Conservation (phyloP, 257 asterid genomes). For the Solanum pinnatisectum region DNA sequence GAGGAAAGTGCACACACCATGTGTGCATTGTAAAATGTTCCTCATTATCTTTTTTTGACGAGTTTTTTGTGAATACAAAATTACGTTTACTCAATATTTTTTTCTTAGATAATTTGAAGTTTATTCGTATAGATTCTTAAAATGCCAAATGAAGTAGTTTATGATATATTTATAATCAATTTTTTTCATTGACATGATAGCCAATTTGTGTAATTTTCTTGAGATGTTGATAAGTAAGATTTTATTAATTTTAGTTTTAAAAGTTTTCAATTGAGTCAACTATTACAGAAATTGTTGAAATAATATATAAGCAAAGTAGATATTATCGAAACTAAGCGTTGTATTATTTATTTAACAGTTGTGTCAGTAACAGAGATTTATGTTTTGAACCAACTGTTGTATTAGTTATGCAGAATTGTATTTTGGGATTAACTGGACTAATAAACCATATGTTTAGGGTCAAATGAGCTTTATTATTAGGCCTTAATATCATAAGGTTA, state of each 20-base stretch:
- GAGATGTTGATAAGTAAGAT: background rate
- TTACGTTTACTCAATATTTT: background rate
- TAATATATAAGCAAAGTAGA: background rate
- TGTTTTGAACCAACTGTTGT: background rate
- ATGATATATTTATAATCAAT: background rate
- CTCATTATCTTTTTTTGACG: background rate
- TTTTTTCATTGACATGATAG: background rate
- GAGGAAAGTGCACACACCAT: background rate
- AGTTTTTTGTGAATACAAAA: background rate
- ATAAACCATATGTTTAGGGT: background rate
- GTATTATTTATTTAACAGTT: background rate
- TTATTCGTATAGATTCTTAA: background rate
- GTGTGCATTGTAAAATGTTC: background rate
- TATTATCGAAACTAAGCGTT: background rate
- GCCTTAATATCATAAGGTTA: background rate
- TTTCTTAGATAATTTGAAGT: background rate
- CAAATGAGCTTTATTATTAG: background rate
- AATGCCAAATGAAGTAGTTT: background rate
- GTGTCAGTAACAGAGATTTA: background rate
- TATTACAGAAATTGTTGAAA: background rate
- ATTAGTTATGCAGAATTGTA: background rate
- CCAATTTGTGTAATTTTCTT: background rate
- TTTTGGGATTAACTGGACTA: background rate
- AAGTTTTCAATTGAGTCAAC: background rate
- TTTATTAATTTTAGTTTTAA: background rate